phyloP scores from a whole-genome alignment of 2,329 filamentous ascomycete genomes.

The Tolypocladium guangdongense region DNA sequence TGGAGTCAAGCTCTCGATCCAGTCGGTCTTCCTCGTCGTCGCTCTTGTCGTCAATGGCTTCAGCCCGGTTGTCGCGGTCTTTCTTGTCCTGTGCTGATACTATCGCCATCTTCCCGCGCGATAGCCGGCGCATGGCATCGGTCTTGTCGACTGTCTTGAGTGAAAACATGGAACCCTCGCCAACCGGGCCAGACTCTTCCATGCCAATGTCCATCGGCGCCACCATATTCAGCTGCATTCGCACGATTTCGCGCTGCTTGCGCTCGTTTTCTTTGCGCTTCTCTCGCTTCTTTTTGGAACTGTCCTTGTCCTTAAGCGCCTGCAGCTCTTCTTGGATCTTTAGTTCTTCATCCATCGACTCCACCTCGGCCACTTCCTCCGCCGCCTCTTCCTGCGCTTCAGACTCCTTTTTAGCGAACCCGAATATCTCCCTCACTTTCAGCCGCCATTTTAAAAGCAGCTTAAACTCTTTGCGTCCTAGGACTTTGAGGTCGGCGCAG shows the following conservation, averaged over 20 bases:
- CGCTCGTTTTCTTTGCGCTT: constrained; percentile 81
- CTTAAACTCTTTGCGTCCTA: constrained; percentile 93
- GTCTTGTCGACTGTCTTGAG: constrained; percentile 73
- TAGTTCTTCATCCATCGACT: constrained; percentile 90
- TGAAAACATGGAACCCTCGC: constrained; percentile 76
- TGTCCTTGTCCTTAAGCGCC: constrained; percentile 68
- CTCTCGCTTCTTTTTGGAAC: constrained; percentile 68
- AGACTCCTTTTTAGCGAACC: constrained; percentile 66
- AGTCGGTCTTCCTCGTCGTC: constrained; percentile 75
- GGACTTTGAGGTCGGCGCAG: constrained; percentile 75
- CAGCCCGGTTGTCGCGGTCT: constrained; percentile 44
- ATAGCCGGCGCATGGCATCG: constrained; percentile 49
- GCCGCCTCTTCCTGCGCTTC: constrained; percentile 29
- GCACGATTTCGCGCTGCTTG: constrained; percentile 88
- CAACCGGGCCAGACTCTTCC: constrained; percentile 69
- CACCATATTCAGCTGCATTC: constrained; percentile 95
- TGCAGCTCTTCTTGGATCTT: constrained; percentile 82
- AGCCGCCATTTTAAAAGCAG: constrained; percentile 81
- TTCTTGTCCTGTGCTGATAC: constrained; percentile 46
- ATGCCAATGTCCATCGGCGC: constrained; percentile 92
- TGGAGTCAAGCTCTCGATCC: constrained; percentile 72
- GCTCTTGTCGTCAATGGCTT: constrained; percentile 48
- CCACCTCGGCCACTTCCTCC: constrained; percentile 70
- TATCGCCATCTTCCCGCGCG: constrained; percentile 67
- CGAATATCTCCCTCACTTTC: constrained; percentile 82